Evolutionary conservation across 2,329 filamentous ascomycete species (phyloP).

Genomic region (Xylaria digitata): DNA sequence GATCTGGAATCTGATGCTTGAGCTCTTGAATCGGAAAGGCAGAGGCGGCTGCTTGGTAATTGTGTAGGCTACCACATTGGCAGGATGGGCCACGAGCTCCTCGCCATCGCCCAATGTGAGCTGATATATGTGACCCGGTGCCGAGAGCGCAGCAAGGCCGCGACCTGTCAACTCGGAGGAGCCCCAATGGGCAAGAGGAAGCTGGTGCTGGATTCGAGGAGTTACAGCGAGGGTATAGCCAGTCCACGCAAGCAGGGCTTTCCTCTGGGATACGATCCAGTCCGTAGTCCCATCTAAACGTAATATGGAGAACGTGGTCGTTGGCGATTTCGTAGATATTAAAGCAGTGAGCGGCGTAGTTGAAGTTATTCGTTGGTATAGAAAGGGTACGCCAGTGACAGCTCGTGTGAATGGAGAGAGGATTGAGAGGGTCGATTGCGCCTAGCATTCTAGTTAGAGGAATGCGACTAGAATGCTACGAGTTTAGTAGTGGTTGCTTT

Average conservation of each 20-base stretch:
- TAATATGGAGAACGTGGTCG: slow-evolving; percentile 87
- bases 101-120: slow-evolving; percentile 84
- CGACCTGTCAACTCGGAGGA: slow-evolving; percentile 88
- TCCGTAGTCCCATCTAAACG: slow-evolving; percentile 93
- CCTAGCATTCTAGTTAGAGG: slow-evolving; percentile 61
- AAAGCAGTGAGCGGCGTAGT: slow-evolving; percentile 89
- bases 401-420: slow-evolving; percentile 86
- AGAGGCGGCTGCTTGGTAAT: slow-evolving; percentile 77
- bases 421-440: slow-evolving; percentile 87
- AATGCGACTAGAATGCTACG: background rate
- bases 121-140: slow-evolving; percentile 90
- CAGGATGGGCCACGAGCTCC: slow-evolving; percentile 90
- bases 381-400: slow-evolving; percentile 86
- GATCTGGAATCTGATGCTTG: slow-evolving; percentile 81
- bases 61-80: slow-evolving; percentile 91
- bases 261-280: slow-evolving; percentile 91
- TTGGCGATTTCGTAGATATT: slow-evolving; percentile 86
- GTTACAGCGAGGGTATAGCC: slow-evolving; percentile 84
- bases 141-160: slow-evolving; percentile 84
- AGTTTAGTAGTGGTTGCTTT: background rate
- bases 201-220: slow-evolving; percentile 77
- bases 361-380: slow-evolving; percentile 91
- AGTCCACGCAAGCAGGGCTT: slow-evolving; percentile 94
- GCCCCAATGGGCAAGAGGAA: slow-evolving; percentile 90
- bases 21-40: slow-evolving; percentile 87